Percentiles rank a stretch among this genome's conserved stretches.
These are phyloP conservation scores for Globisporangium lucens DNA, from an alignment of 352 stramenopile genomes.

Conservation along the genomic window DNA sequence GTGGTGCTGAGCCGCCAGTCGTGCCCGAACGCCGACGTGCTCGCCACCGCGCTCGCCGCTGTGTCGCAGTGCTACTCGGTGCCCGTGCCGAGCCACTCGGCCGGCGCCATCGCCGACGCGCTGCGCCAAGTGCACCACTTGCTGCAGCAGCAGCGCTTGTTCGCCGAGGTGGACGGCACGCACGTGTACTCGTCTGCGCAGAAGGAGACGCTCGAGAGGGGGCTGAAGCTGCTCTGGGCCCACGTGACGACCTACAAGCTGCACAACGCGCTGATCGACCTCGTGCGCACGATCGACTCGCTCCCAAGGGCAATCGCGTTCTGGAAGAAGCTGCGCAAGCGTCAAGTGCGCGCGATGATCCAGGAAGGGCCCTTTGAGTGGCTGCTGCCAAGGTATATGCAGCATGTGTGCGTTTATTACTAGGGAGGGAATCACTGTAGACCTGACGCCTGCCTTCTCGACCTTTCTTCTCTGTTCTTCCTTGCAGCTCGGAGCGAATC, in stretches of 20 bases:
- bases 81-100: conserved; percentile 36
- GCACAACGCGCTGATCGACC: conserved; percentile 51
- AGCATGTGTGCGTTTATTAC: neutral
- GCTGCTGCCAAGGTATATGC: conserved; percentile 40
- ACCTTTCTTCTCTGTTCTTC: neutral
- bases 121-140: conserved; percentile 35
- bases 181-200: conserved; percentile 25
- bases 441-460: neutral
- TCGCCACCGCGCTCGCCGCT: conserved; percentile 31
- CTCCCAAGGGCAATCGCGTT: conserved; percentile 63
- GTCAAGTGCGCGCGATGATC: conserved; percentile 45
- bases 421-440: neutral
- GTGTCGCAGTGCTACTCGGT: conserved; percentile 50
- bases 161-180: conserved; percentile 12
- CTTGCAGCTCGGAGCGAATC: conserved; percentile 41
- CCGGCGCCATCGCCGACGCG: conserved; percentile 34
- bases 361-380: conserved; percentile 61
- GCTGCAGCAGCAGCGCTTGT: conserved; percentile 42
- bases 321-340: conserved; percentile 59
- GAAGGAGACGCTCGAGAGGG: conserved; percentile 29
- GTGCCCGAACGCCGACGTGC: conserved; percentile 32
- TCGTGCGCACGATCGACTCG: conserved; percentile 65
- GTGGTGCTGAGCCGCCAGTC: conserved; percentile 8
- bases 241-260: conserved; percentile 60
- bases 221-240: conserved; percentile 49